Evolutionary conservation across 306 rosid species (phyloP), one percentile per base, ranked within the genome.

Genomic region (Acacia crassicarpa): DNA sequence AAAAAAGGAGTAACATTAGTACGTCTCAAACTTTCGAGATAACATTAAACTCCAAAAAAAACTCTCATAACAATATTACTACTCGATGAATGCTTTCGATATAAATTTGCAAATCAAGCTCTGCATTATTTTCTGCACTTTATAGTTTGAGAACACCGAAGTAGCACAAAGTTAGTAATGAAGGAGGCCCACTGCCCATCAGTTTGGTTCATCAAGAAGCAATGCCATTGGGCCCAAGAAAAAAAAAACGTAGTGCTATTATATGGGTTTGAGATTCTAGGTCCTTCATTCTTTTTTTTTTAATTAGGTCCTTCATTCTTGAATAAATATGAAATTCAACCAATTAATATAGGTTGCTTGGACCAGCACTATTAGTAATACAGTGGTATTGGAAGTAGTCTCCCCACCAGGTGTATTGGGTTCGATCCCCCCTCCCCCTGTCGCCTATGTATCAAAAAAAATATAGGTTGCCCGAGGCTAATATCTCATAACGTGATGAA

Each of bases 51-150:
- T 8, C 0, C 1, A 6, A 38, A 38, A 38, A 38, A 38, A 0
- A 5, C 0, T 38, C 6, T 5, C 1, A 38, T 0, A 1, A 6
- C 8, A 38, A 38, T 1, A 38, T 38, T 38, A 0, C 8, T 4
- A 35, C 0, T 35, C 0, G 6, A 0, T 0, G 6, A 35, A 35
- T 0, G 6, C 1, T 35, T 35, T 1, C 4, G 1, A 0, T 0
- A 35, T 5, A 35, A 35, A 35, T 35, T 35, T 35, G 4, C 40
- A 35, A 59, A 48, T 56, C n/a, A 19, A 19, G 27, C 16, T 40
- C 46, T 78, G 38, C 53, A 79, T 82, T 40, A 79, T 85, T 40
- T 75, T 85, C 62, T 77, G 40, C 45, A 86, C 80, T 62, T 75
- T 75, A 79, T 61, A 61, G 79, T 35, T 45, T 22, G 11, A n/a